Base-by-base conservation (phyloP, 306 rosid species). In the Aeschynomene evenia region DNA sequence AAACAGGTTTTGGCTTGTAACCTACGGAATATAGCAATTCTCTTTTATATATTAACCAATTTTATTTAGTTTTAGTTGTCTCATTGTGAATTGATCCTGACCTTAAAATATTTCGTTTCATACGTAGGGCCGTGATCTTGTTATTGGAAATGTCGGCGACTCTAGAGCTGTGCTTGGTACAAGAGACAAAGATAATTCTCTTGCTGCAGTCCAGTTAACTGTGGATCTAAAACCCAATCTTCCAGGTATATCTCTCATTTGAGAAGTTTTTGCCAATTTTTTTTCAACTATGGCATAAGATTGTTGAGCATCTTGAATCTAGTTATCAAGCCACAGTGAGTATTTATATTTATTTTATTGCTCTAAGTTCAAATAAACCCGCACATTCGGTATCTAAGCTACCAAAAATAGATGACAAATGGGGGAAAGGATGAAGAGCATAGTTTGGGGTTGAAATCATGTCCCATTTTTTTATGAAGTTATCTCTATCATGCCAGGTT, bases 211-310 rank as follows among this genome's bases (percentile, higher is more conserved):
- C 37, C 99, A 95, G 80, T 83, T 95, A 88, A 95, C 99, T 29
- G 99, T 95, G 77, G 99, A 95, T 88, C 91, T 95, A 64, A 95
- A 95, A 84, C 99, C 99, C 60, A 95, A 78, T 85, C 97, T 95
- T 79, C 99, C 99, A 67, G 99, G 99, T 91, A 53, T 79, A 36
- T 79, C 23, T 63, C 76, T 73, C 26, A 50, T 63, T 67, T 54
- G 39, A 26, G 18, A 37, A 37, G 45, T 34, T 72, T 55, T 51
- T 53, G 34, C 60, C 29, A 9, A 22, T 18, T 1, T 21, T 66
- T 56, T 71, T 54, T 54, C 29, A 28, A 22, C 52, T 43, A 24
- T 20, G 36, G 36, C 36, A 74, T 61, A 26, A 12, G 37, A 63
- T 45, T 49, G n/a, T 69, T 18, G 52, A 31, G 31, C 46, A 28